Evolutionary conservation across 2,329 filamentous ascomycete genomes (phyloP).

Genomic region (Penicillium sp.): DNA sequence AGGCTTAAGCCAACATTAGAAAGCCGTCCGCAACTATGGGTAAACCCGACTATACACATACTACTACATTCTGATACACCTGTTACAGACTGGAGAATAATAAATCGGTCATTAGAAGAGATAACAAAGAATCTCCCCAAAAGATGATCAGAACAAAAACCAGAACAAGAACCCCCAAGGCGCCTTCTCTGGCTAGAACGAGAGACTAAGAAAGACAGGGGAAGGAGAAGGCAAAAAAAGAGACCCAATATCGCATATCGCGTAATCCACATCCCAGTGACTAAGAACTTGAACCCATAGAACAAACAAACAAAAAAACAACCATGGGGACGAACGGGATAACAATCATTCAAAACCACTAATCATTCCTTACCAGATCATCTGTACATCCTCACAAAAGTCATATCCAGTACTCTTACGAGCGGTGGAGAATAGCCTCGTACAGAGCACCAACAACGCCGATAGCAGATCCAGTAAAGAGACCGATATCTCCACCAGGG

Average conservation of each 20-base stretch:
- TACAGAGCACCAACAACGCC: constrained; percentile 45
- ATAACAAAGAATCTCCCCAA: constrained; percentile 1
- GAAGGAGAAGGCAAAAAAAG: constrained; percentile 6
- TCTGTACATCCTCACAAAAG: constrained; percentile 17
- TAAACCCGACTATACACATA: neutral
- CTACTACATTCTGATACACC: neutral
- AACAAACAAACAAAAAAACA: constrained; percentile 1
- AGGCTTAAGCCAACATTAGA: neutral
- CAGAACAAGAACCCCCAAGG: constrained; percentile 15
- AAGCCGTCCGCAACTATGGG: neutral
- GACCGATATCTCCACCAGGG: constrained; percentile 39
- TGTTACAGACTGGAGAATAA: neutral
- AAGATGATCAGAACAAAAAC: constrained; percentile 5
- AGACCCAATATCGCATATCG: constrained; percentile 20
- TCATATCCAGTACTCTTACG: constrained; percentile 22
- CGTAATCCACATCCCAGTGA: constrained; percentile 24
- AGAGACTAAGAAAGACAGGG: constrained; percentile 22
- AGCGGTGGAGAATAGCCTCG: constrained; percentile 45
- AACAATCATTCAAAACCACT: neutral
- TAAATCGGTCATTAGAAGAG: constrained; percentile 4
- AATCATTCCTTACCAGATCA: constrained; percentile 6
- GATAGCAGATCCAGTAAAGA: constrained; percentile 43
- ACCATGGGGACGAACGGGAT: neutral
- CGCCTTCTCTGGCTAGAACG: constrained; percentile 25
- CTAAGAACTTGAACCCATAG: constrained; percentile 13